Percentiles rank a stretch among this genome's conserved stretches.
These are phyloP conservation scores for Candida awuae DNA, from an alignment of 805 yeast genomes.

Conservation along the genomic window DNA sequence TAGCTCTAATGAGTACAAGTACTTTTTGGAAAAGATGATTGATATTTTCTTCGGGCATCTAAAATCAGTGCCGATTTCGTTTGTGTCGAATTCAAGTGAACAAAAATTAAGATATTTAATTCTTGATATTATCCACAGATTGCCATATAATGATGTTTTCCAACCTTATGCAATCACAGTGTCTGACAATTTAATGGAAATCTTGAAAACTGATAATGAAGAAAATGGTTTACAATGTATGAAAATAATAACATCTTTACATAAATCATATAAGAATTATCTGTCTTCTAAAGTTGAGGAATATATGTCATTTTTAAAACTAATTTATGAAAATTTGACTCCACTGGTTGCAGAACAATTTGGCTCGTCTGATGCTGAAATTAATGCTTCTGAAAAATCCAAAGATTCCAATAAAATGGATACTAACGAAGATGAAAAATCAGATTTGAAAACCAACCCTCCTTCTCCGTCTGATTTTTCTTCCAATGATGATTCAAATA, in stretches of 20 bases:
- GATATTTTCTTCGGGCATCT: slow-evolving; percentile 63
- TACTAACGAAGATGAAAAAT: background rate
- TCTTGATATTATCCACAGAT: slow-evolving; percentile 71
- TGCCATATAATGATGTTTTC: slow-evolving; percentile 75
- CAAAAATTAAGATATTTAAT: slow-evolving; percentile 70
- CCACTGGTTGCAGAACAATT: slow-evolving; percentile 66
- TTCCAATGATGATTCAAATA: slow-evolving; percentile 32
- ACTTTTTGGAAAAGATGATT: slow-evolving; percentile 58
- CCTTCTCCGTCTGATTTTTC: slow-evolving; percentile 35
- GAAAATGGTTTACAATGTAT: slow-evolving; percentile 90
- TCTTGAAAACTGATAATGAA: slow-evolving; percentile 77
- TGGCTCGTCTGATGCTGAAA: slow-evolving; percentile 21
- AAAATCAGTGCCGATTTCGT: slow-evolving; percentile 64
- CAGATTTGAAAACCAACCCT: background rate
- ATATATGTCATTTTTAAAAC: slow-evolving; percentile 67
- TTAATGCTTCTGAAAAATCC: slow-evolving; percentile 3
- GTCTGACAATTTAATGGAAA: slow-evolving; percentile 48
- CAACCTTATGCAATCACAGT: slow-evolving; percentile 60
- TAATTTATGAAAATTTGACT: slow-evolving; percentile 74
- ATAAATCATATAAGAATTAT: slow-evolving; percentile 69
- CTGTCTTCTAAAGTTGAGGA: slow-evolving; percentile 66
- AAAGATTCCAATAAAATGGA: background rate
- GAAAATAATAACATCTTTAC: slow-evolving; percentile 78
- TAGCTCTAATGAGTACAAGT: slow-evolving; percentile 73
- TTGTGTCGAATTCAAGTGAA: slow-evolving; percentile 56